Evolutionary conservation across 805 yeast genomes (phyloP).

Genomic region (Candida jianshihensis): DNA sequence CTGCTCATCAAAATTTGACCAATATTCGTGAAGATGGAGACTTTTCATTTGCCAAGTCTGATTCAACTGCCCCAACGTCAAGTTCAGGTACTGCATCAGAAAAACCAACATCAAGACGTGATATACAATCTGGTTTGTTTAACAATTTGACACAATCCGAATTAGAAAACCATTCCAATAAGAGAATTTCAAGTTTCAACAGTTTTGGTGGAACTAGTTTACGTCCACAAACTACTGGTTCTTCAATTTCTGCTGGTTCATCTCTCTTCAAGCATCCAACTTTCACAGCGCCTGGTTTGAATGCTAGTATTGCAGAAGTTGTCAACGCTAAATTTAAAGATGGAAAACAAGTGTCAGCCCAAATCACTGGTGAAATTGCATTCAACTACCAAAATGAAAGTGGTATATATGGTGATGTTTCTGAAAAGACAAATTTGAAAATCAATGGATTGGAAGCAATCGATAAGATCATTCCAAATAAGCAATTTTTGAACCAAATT

Average conservation of each 20-base stretch:
- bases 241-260: conserved; percentile 27
- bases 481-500: conserved; percentile 44
- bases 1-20: conserved; percentile 13
- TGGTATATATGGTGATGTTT: conserved; percentile 34
- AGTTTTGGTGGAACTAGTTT: conserved; percentile 25
- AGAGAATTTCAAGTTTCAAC: conserved; percentile 21
- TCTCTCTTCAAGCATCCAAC: conserved; percentile 44
- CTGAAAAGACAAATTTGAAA: conserved; percentile 33
- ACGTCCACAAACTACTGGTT: conserved; percentile 39
- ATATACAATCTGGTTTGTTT: conserved; percentile 40
- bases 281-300: conserved; percentile 54
- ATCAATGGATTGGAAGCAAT: conserved; percentile 34
- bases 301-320: conserved; percentile 81
- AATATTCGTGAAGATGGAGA: conserved; percentile 27
- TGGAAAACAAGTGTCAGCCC: conserved; percentile 53
- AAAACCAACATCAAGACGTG: conserved; percentile 25
- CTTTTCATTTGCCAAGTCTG: conserved; percentile 2
- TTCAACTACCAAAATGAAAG: conserved; percentile 47
- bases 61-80: conserved; percentile 4
- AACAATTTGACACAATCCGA: conserved; percentile 35
- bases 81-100: conserved; percentile 9
- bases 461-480: conserved; percentile 44
- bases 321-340: conserved; percentile 67
- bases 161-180: conserved; percentile 19
- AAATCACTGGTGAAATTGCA: conserved; percentile 81